Base-by-base conservation (phyloP, 106 monocot species). In the Dioscorea alata region DNA sequence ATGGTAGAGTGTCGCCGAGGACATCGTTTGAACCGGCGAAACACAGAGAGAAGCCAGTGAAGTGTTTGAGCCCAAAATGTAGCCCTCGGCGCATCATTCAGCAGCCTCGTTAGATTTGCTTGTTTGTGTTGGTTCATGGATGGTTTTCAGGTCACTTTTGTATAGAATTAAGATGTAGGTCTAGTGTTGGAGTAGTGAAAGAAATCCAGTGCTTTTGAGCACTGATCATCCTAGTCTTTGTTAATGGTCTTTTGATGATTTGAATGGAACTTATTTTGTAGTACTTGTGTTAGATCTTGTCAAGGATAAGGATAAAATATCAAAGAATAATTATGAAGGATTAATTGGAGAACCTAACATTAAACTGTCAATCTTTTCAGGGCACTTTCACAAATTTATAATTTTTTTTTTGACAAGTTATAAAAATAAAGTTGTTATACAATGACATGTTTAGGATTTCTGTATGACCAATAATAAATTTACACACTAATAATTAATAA, bases 41-140 rank as follows among this genome's bases (percentile, higher is more conserved):
- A 64, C 53, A 81, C 54, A 65, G 66, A 35, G 91, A 91, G 74
- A 91, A 88, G 75, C 88, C 88, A 2, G 18, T 53, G 48, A 81
- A 78, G 48, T 60, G 69, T 21, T 60, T 79, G 68, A 86, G 81
- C 75, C 86, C 86, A 4, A 84, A 80, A 73, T 33, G 50, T 67
- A 76, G 68, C 68, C 65, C 84, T 22, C 83, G 84, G 65, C 73
- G 60, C 42, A 75, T 81, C 48, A 66, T 66, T 13, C 49, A 66
- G 16, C 66, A 66, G 48, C 66, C 66, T 49, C 42, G 49, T 16
- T 48, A 22, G 50, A 66, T 48, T 48, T 42, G 10, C 51, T 51
- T 51, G 12, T 17, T 51, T 12, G 12, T 13, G 51, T 51, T 51
- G 51, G 51, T 13, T 51, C 51, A 51, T 13, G 51, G 51, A 51